Evolutionary conservation across 306 rosid species (phyloP).

Genomic region (Aeschynomene evenia): DNA sequence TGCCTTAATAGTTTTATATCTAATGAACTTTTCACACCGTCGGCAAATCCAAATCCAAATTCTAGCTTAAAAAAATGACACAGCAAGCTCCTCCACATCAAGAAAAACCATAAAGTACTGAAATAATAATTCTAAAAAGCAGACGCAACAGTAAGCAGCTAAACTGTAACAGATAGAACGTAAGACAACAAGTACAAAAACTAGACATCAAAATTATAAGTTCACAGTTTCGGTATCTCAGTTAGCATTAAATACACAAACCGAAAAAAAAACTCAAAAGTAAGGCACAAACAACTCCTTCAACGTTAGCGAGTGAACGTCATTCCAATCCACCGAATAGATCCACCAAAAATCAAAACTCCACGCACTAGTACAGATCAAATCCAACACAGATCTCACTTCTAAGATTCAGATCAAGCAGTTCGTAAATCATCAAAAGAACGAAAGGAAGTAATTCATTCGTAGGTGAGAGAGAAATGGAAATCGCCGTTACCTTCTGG

Average conservation of each 20-base stretch:
- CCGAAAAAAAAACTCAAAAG: neutral
- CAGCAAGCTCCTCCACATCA: neutral
- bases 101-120: neutral
- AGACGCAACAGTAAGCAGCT: neutral
- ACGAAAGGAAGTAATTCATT: neutral
- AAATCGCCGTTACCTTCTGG: slow-evolving; percentile 53
- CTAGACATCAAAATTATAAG: neutral
- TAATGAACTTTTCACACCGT: neutral
- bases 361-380: neutral
- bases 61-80: neutral
- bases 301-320: neutral
- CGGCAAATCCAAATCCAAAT: neutral
- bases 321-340: neutral
- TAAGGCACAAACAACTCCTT: neutral
- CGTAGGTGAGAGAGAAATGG: too few relatives aligned
- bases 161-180: neutral
- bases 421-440: neutral
- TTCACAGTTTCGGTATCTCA: neutral
- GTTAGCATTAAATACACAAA: neutral
- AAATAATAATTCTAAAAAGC: neutral
- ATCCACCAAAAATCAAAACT: slow-evolving; percentile 20
- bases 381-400: slow-evolving; percentile 47
- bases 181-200: neutral
- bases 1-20: too few relatives aligned
- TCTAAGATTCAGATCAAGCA: slow-evolving; percentile 36